Conservation (phyloP, 257 asterid species). For the Handroanthus guayacan region DNA sequence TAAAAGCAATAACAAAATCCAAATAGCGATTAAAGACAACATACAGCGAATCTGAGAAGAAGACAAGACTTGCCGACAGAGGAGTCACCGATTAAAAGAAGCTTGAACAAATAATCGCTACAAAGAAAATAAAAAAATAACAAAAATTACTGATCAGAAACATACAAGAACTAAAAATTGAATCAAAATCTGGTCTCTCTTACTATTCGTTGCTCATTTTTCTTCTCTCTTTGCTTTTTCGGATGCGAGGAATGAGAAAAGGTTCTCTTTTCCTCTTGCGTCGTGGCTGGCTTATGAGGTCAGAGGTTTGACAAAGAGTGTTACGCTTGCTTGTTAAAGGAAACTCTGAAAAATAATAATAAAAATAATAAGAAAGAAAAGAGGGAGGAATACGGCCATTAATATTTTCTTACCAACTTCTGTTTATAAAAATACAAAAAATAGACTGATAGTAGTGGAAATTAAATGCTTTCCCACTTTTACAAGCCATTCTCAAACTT, state of each 20-base stretch:
- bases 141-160: neutral
- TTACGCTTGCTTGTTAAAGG: neutral
- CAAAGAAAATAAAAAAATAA: constrained; percentile 10
- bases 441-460: neutral
- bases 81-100: constrained; percentile 65
- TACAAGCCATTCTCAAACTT: constrained; percentile 11
- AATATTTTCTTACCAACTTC: neutral
- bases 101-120: constrained; percentile 67
- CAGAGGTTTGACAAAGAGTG: neutral
- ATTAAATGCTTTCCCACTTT: constrained; percentile 11
- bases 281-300: neutral
- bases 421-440: neutral
- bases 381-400: neutral
- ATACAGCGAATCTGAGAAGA: constrained; percentile 71
- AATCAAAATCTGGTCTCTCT: constrained; percentile 29
- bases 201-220: constrained; percentile 56
- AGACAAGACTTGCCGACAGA: constrained; percentile 72
- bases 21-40: constrained; percentile 14
- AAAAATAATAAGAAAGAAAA: neutral
- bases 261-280: neutral
- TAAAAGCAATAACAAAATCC: constrained; percentile 1
- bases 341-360: neutral
- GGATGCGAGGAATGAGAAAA: constrained; percentile 22
- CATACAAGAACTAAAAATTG: neutral
- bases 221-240: neutral